Percentiles rank a stretch among this genome's conserved stretches.
phyloP scores from a whole-genome alignment of 2,329 filamentous ascomycete genomes.

The Penicillium sp. region DNA sequence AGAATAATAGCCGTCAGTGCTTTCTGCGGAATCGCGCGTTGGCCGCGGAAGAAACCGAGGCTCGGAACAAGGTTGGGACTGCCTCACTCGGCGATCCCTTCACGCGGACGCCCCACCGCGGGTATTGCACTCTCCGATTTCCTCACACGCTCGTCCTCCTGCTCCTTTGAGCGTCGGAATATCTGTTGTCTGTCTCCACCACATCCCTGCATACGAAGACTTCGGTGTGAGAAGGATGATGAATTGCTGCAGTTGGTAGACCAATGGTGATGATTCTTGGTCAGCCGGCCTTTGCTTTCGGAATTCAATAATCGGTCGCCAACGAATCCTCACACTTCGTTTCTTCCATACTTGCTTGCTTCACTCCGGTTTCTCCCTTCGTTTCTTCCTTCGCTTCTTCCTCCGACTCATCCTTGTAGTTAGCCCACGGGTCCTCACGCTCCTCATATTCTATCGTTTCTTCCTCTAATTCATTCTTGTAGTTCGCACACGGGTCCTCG shows the following conservation, averaged over 20 bases:
- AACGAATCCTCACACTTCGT: too few species aligned
- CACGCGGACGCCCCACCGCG: constrained; percentile 2
- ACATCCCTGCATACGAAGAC: neutral
- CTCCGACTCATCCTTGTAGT: too few species aligned
- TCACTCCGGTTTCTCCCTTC: too few species aligned
- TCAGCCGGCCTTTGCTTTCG: neutral
- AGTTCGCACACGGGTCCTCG: too few species aligned
- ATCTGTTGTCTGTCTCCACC: neutral
- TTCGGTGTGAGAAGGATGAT: neutral
- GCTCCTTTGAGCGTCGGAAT: neutral
- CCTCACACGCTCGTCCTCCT: constrained; percentile 1
- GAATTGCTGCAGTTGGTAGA: neutral
- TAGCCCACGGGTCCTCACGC: too few species aligned
- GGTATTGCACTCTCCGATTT: too few species aligned
- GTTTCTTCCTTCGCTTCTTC: too few species aligned
- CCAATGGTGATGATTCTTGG: neutral
- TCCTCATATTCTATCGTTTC: too few species aligned
- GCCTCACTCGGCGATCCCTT: constrained; percentile 16
- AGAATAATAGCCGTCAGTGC: neutral
- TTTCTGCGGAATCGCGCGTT: constrained; percentile 12
- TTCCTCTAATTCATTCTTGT: too few species aligned
- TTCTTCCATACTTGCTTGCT: too few species aligned
- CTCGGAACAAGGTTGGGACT: constrained; percentile 27
- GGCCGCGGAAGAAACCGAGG: constrained; percentile 30
- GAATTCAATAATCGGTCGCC: too few species aligned